Evolutionary conservation across 352 stramenopile genomes (phyloP).

Genomic region (Pythium coloratum): DNA sequence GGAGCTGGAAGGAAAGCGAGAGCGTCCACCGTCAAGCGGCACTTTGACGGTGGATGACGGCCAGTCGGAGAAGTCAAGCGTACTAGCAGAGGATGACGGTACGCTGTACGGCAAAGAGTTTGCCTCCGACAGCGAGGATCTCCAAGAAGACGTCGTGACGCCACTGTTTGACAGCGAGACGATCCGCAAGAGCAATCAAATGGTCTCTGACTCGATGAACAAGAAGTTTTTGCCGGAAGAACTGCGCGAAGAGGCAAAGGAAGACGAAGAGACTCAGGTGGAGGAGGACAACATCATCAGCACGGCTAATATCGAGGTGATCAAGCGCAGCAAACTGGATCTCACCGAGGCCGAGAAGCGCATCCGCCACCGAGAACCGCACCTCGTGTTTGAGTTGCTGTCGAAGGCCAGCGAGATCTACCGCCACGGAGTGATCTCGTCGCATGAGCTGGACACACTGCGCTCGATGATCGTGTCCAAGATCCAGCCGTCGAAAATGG

Average conservation of each 20-base stretch:
- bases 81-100: constrained; percentile 73
- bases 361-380: constrained; percentile 79
- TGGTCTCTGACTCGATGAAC: constrained; percentile 82
- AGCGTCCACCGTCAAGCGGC: constrained; percentile 5
- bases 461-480: constrained; percentile 75
- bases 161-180: constrained; percentile 56
- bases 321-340: constrained; percentile 82
- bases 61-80: constrained; percentile 64
- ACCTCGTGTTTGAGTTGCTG: constrained; percentile 80
- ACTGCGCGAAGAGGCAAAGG: constrained; percentile 26
- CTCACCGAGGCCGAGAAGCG: constrained; percentile 78
- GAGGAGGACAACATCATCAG: constrained; percentile 43
- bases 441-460: constrained; percentile 72
- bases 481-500: constrained; percentile 85
- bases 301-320: constrained; percentile 77
- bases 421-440: constrained; percentile 75
- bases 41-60: constrained; percentile 27
- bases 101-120: constrained; percentile 86
- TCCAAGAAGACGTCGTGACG: constrained; percentile 55
- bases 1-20: constrained; percentile 44
- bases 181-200: constrained; percentile 66
- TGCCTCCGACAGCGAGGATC: constrained; percentile 41
- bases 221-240: constrained; percentile 77
- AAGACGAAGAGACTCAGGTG: not conserved
- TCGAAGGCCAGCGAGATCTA: constrained; percentile 87